Evolutionary conservation across 176 grass and related monocot genomes (phyloP).

Genomic region (Eleusine indica): DNA sequence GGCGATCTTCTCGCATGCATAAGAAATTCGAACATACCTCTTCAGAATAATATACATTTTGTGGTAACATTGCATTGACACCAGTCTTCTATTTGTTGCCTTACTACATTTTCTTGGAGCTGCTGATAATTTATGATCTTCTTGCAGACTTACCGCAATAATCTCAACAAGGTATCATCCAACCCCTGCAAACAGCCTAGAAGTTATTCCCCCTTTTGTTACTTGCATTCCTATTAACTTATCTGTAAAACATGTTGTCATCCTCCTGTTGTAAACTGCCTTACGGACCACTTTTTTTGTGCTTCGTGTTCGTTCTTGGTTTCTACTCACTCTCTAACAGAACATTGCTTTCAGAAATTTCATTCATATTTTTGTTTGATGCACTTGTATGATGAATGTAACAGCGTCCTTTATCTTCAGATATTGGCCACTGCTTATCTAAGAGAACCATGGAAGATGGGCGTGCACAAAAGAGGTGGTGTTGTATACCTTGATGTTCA

Average conservation of each 20-base stretch:
- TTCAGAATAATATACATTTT: constrained; percentile 98
- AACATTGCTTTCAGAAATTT: neutral
- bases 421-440: constrained; percentile 93
- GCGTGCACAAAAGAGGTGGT: constrained; percentile 89
- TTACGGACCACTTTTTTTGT: neutral
- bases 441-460: constrained; percentile 99
- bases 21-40: constrained; percentile 73
- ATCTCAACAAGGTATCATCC: constrained; percentile 95
- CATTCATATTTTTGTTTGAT: constrained; percentile 7
- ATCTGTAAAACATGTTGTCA: constrained; percentile 39
- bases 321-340: neutral
- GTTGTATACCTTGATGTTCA: constrained; percentile 99
- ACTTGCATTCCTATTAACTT: constrained; percentile 33
- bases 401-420: constrained; percentile 44
- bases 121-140: constrained; percentile 53
- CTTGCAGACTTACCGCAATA: constrained; percentile 95
- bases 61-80: constrained; percentile 65
- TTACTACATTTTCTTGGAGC: constrained; percentile 26
- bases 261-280: constrained; percentile 18
- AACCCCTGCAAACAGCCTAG: constrained; percentile 9
- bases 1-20: constrained; percentile 92
- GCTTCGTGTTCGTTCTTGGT: neutral
- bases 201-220: constrained; percentile 3
- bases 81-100: constrained; percentile 31
- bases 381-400: constrained; percentile 28